These are phyloP conservation scores for Cenococcum geophilum DNA, from an alignment of 495 filamentous ascomycete species.

Conservation along the genomic window DNA sequence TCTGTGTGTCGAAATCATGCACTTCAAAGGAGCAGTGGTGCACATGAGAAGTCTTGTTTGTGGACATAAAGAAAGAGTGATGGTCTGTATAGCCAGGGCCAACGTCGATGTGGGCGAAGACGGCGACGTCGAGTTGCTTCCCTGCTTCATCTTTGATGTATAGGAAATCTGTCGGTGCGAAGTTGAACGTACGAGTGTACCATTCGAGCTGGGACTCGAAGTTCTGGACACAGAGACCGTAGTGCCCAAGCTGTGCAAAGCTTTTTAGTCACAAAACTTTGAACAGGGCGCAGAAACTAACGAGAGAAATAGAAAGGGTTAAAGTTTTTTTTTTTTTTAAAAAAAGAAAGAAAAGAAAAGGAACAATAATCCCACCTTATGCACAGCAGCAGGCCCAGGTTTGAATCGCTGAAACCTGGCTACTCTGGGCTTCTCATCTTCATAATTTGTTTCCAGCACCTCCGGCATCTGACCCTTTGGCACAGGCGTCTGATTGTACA, in stretches of 20 bases:
- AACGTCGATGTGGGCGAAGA: conserved; percentile 61
- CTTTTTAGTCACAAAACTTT: no score
- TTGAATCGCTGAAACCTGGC: conserved; percentile 38
- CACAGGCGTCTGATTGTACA: conserved; percentile 47
- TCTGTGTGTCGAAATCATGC: conserved; percentile 68
- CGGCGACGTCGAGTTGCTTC: conserved; percentile 47
- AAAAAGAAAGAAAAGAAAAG: background rate
- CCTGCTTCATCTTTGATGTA: conserved; percentile 38
- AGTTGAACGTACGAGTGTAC: conserved; percentile 63
- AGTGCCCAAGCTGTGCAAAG: conserved; percentile 54
- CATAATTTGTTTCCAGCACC: conserved; percentile 48
- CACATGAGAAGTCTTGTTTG: conserved; percentile 50
- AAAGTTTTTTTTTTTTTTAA: no score
- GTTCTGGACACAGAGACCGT: conserved; percentile 56
- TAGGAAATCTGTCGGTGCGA: conserved; percentile 51
- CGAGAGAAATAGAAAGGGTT: no score
- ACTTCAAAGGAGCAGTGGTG: conserved; percentile 72
- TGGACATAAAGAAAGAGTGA: conserved; percentile 63
- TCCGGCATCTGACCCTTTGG: conserved; percentile 42
- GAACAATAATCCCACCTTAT: conserved; percentile 45
- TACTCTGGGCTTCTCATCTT: conserved; percentile 36
- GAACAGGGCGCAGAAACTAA: no score
- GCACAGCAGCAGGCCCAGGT: conserved; percentile 58
- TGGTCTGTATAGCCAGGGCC: conserved; percentile 60
- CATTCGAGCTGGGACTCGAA: conserved; percentile 54